phyloP scores from a whole-genome alignment of 495 filamentous ascomycete species.

The Podospora appendiculata region DNA sequence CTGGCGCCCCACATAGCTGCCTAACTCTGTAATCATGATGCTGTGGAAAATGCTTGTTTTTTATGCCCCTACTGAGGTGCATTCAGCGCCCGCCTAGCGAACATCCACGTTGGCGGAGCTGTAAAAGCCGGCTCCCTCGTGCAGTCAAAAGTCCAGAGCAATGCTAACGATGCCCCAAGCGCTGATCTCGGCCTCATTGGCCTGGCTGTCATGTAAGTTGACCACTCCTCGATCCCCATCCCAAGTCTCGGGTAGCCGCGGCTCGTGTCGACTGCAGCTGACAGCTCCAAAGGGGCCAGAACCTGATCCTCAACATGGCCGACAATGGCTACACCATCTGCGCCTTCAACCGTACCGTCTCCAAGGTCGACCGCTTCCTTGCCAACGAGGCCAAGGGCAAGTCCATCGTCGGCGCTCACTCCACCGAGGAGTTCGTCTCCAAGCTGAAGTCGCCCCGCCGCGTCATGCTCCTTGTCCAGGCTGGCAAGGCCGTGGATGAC shows the following conservation, averaged over 20 bases:
- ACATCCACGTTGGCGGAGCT: slow-evolving; percentile 65
- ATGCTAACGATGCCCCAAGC: slow-evolving; percentile 46
- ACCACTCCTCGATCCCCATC: slow-evolving; percentile 1
- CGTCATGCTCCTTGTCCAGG: slow-evolving; percentile 97
- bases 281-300: slow-evolving; percentile 51
- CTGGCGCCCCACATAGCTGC: too few relatives aligned
- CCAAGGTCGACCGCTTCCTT: slow-evolving; percentile 95
- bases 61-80: slow-evolving; percentile 42
- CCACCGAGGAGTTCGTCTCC: slow-evolving; percentile 82
- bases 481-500: slow-evolving; percentile 93
- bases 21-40: too few relatives aligned
- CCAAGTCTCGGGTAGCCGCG: background rate
- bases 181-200: slow-evolving; percentile 98
- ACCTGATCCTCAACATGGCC: slow-evolving; percentile 97
- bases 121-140: slow-evolving; percentile 29
- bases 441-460: slow-evolving; percentile 96
- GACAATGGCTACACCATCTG: slow-evolving; percentile 94
- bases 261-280: slow-evolving; percentile 1
- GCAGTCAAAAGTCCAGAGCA: slow-evolving; percentile 18
- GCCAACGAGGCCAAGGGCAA: slow-evolving; percentile 93
- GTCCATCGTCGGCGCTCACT: slow-evolving; percentile 87
- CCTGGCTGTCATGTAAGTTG: slow-evolving; percentile 88
- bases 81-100: slow-evolving; percentile 75
- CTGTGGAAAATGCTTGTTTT: background rate
- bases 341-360: slow-evolving; percentile 95